A percentile compares a stretch with the other conserved stretches of the same genome.
Evolutionary conservation across 768 basidiomycete genomes (phyloP).

Genomic region (Austroboletus festivus): DNA sequence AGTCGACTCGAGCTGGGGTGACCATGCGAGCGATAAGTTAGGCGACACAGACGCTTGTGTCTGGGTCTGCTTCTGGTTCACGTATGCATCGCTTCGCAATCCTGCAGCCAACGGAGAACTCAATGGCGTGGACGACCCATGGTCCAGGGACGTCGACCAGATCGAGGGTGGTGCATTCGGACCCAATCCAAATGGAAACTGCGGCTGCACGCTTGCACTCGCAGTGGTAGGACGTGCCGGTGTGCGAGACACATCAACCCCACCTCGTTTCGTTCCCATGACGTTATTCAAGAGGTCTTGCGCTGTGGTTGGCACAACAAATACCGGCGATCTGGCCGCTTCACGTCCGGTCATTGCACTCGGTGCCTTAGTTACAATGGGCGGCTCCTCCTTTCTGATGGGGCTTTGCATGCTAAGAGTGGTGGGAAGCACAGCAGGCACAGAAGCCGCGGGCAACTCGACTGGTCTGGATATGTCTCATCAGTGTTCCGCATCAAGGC

Average conservation of each 20-base stretch:
- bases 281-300: constrained; percentile 59
- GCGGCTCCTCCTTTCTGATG: constrained; percentile 5
- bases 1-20: constrained; percentile 25
- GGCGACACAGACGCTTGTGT: constrained; percentile 6
- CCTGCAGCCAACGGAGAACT: constrained; percentile 9
- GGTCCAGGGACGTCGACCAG: constrained; percentile 62
- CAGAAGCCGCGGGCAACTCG: constrained; percentile 16
- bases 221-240: constrained; percentile 9
- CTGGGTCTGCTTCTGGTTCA: constrained; percentile 9
- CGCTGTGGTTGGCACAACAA: constrained; percentile 54
- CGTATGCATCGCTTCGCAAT: constrained; percentile 12
- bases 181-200: constrained; percentile 53
- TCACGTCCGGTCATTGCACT: constrained; percentile 22
- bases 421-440: constrained; percentile 14
- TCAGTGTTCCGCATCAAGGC: neutral
- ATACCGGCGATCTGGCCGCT: constrained; percentile 23
- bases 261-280: constrained; percentile 20
- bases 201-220: constrained; percentile 35
- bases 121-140: constrained; percentile 27
- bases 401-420: constrained; percentile 13
- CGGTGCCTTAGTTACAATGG: neutral
- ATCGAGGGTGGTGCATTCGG: constrained; percentile 53
- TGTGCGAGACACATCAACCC: constrained; percentile 13
- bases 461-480: constrained; percentile 11
- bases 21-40: constrained; percentile 17